Evolutionary conservation across 768 basidiomycete species (phyloP).

Genomic region (Tulasnella sp.): DNA sequence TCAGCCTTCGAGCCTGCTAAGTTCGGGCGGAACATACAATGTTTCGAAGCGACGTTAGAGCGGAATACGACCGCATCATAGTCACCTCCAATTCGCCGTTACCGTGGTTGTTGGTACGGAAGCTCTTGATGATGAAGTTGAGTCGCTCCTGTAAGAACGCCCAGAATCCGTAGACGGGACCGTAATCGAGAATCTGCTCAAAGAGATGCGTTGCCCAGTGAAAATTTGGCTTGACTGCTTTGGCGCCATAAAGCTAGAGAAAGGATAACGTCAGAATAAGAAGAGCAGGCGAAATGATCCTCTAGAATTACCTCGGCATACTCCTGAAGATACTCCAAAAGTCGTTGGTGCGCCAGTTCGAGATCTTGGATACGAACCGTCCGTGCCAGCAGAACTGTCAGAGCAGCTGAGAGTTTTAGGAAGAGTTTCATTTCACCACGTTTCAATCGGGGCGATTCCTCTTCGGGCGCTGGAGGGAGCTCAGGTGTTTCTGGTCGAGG

Average conservation of each 20-base stretch:
- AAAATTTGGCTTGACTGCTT: constrained; percentile 46
- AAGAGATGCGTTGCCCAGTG: constrained; percentile 47
- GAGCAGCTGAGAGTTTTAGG: constrained; percentile 38
- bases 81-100: constrained; percentile 45
- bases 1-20: too few species aligned
- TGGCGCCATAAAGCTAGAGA: constrained; percentile 44
- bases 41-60: background rate
- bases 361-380: background rate
- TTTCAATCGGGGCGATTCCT: too few species aligned
- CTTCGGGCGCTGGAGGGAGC: too few species aligned
- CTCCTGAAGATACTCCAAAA: constrained; percentile 28
- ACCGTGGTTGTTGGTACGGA: constrained; percentile 44
- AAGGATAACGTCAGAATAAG: background rate
- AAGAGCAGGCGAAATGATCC: background rate
- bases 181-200: constrained; percentile 42
- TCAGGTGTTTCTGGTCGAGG: too few species aligned
- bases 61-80: constrained; percentile 42
- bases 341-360: constrained; percentile 29
- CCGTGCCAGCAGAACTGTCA: constrained; percentile 37
- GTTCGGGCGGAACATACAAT: too few species aligned
- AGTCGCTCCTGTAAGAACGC: constrained; percentile 47
- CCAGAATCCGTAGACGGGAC: constrained; percentile 49
- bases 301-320: constrained; percentile 12
- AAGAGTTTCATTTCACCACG: constrained; percentile 33
- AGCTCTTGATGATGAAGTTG: constrained; percentile 48